Evolutionary conservation across 306 rosid species (phyloP), one percentile per base, ranked within the genome.

Genomic region (Cucumis hystrix): DNA sequence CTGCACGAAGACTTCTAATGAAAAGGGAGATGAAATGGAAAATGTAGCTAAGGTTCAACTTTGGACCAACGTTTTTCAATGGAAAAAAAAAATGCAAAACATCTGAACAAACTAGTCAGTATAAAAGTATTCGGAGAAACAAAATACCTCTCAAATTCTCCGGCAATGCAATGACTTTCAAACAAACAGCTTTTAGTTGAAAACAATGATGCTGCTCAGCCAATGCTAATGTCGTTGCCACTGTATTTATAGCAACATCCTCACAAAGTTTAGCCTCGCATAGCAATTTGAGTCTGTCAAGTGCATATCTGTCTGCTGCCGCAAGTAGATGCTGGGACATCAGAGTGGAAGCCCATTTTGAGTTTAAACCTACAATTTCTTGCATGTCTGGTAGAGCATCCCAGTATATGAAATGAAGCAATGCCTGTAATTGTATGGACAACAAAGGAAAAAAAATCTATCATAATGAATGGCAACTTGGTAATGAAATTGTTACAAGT

Each of bases 241-340:
- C 78, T 7, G 78, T 75, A 35, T 75, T 59, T 37, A 75, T 75
- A 47, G 65, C 67, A 11, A 75, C 67, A n/a, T 75, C 78, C 67
- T 75, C 78, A 57, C 78, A 75, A n/a, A 75, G 67, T 58, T 75
- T 75, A 37, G 78, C 65, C 63, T 75, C 78, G 10, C 78, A 75
- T 12, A 55, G 67, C 67, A 75, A 40, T 75, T 75, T 75, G 37
- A 75, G 67, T 10, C 78, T 57, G 56, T 75, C 78, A n/a, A 75
- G 55, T 7, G 65, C 67, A 75, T 75, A 75, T 59, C 65, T 37
- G 52, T 75, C 78, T 7, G 78, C 78, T n/a, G 67, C 78, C 8
- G 78, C 66, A 58, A 75, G 78, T 12, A 75, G 78, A 75, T 75
- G 78, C 67, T 75, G 78, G 20, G 67, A 57, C 78, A 75, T 75